A percentile compares a stretch with the other conserved stretches of the same genome.
Conservation (phyloP, 257 asterid genomes). For the Perilla frutescens region DNA sequence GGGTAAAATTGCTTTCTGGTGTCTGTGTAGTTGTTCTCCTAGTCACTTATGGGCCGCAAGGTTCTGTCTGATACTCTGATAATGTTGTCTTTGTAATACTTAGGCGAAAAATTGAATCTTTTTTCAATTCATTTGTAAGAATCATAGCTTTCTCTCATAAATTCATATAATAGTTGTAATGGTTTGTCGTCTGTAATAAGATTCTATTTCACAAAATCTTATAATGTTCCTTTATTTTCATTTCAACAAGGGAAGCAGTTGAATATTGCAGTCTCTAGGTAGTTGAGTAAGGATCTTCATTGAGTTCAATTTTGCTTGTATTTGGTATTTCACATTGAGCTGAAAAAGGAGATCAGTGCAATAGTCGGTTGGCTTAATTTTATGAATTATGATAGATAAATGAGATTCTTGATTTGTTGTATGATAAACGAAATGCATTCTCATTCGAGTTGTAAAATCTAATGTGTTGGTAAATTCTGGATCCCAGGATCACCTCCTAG, state of each 20-base stretch:
- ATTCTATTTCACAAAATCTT: not conserved
- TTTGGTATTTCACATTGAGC: not conserved
- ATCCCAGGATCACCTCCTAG: slow-evolving; percentile 67
- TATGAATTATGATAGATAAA: not conserved
- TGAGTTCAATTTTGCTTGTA: not conserved
- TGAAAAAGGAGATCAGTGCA: not conserved
- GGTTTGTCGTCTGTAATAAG: not conserved
- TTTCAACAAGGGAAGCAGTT: not conserved
- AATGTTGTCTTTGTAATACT: not conserved
- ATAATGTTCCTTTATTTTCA: not conserved
- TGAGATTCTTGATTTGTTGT: slow-evolving; percentile 3
- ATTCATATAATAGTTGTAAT: not conserved
- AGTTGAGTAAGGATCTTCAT: not conserved
- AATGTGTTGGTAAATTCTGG: too few relatives aligned
- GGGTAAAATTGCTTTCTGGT: not conserved
- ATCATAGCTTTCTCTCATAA: not conserved
- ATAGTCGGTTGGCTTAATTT: not conserved
- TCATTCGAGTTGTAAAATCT: too few relatives aligned
- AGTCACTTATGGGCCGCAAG: not conserved
- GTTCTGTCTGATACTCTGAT: not conserved
- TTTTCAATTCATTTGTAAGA: not conserved
- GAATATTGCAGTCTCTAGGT: not conserved
- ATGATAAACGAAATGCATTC: too few relatives aligned
- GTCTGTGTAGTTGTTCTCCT: not conserved
- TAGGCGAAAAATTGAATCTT: not conserved